Percentiles rank a stretch among this genome's conserved stretches.
These are phyloP conservation scores for Hymenoscyphus fraxineus DNA, from an alignment of 2,329 filamentous ascomycete genomes.

Conservation along the genomic window DNA sequence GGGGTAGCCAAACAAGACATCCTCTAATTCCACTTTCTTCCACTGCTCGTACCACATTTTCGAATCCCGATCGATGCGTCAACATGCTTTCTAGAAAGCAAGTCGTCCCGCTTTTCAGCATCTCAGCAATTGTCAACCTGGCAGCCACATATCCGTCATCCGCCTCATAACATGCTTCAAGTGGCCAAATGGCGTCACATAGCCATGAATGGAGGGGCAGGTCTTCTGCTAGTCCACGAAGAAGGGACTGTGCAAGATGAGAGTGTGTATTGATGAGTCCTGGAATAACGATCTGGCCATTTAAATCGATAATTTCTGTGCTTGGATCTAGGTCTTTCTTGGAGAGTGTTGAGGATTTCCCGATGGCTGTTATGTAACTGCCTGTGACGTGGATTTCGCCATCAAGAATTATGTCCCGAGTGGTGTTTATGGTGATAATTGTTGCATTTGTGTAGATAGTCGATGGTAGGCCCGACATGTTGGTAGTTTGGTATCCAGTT, in stretches of 20 bases:
- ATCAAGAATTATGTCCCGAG: constrained; percentile 43
- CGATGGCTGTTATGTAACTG: constrained; percentile 42
- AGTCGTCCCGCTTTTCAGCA: constrained; percentile 48
- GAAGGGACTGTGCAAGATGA: constrained; percentile 46
- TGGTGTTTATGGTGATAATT: constrained; percentile 48
- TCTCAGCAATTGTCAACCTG: constrained; percentile 46
- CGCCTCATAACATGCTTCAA: constrained; percentile 43
- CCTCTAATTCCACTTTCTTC: constrained; percentile 43
- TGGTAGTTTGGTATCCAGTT: neutral
- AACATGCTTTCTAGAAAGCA: constrained; percentile 52
- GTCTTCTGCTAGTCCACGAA: constrained; percentile 46
- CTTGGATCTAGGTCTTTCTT: constrained; percentile 14
- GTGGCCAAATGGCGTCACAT: constrained; percentile 48
- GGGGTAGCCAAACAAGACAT: constrained; percentile 27
- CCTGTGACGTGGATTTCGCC: constrained; percentile 43
- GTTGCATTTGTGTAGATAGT: constrained; percentile 46
- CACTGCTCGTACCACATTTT: constrained; percentile 42
- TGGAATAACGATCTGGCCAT: constrained; percentile 45
- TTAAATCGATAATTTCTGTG: constrained; percentile 36
- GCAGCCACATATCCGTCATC: constrained; percentile 48
- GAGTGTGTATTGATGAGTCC: constrained; percentile 49
- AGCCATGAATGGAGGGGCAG: constrained; percentile 48
- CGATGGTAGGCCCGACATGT: constrained; percentile 12
- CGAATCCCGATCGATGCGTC: constrained; percentile 44
- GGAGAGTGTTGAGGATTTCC: constrained; percentile 37